Base-by-base conservation (phyloP, 257 asterid species). In the Solanum raphanifolium region DNA sequence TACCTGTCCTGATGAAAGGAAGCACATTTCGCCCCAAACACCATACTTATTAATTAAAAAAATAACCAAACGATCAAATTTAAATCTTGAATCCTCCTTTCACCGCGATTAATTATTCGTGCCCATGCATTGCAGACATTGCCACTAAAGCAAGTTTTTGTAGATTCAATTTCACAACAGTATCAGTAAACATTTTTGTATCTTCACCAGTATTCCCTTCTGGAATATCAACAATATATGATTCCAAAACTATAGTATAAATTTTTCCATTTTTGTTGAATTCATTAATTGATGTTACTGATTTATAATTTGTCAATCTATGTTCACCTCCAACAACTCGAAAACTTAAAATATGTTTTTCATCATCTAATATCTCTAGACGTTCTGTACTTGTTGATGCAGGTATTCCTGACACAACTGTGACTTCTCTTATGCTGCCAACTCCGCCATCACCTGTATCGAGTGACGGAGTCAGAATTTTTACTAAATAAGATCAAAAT, bases 311-410 rank as follows among this genome's bases (percentile, higher is more conserved):
- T 52, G 93, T 94, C 74, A 96, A 88, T 66, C 99, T 86, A 52
- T 96, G 99, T 72, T 96, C 99, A 21, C 99, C 99, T 23, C 98
- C 99, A 6, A 96, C 97, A 2, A 95, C 99, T 10, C 96, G 87
- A 83, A 96, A 96, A 86, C 98, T 95, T 83, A 96, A 78, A 5
- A 96, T 86, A 68, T 91, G 97, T 55, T 88, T 91, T 7, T 89
- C 91, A 65, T 96, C 99, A 83, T 95, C 99, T 66, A 96, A 89
- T 83, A 96, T 94, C 90, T 96, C 98, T 13, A 96, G 93, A 72
- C 97, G 92, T 90, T 96, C 99, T 16, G 99, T 96, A 87, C 98
- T 94, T 38, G 98, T 94, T 12, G 98, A 91, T 13, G 99, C 99
- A 35, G 98, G 99, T 31, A 96, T 90, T 16, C 99, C 99, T 34